Evolutionary conservation across 2,329 filamentous ascomycete genomes (phyloP), one percentile per base, ranked within the genome.

Genomic region (Rhynchosporium agropyri): DNA sequence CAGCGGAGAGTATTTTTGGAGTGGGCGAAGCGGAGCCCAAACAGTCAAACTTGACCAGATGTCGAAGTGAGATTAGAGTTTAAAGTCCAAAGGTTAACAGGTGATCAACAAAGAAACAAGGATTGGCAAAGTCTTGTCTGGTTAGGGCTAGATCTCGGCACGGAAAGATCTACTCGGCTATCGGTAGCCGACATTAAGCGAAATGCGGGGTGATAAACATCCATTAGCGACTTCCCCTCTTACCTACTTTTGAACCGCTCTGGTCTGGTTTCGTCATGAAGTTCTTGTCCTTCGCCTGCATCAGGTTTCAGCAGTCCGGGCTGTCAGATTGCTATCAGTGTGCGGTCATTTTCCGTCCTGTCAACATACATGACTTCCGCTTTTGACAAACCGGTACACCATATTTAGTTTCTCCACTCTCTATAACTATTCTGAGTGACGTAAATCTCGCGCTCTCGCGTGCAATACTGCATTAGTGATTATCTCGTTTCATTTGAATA

Each of bases 181-280:
- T 45, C 54, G 54, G 38, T 8, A 46, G 1, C 40, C 33, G 33
- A 45, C 26, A 31, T 50, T 50, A 61, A 61, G 50, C 59, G 59
- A 61, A 61, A 40, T 61, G 50, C 56, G 59, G 59, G 59, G 59
- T 61, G 56, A 40, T 31, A 28, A 13, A 7, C 33, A n/a, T 10
- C n/a, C 33, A 36, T 36, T 36, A 36, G 33, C 33, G 33, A 36
- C 20, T 38, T 36, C 56, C 20, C 54, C 29, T 57, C 40, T 26
- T 46, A 8, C 58, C 13, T 53, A 28, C 54, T 20, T 40, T 57
- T 45, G 40, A 3, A 57, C 40, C 3, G 10, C 40, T 57, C 43
- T n/a, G 38, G 54, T 31, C 15, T 33, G 40, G 54, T 42, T 9
- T 5, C 3, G 54, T 15, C 28, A 36, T 36, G 6, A 54, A 1